These are phyloP conservation scores for Phlebiopsis gigantea DNA, from an alignment of 768 basidiomycete species.

Conservation along the genomic window DNA sequence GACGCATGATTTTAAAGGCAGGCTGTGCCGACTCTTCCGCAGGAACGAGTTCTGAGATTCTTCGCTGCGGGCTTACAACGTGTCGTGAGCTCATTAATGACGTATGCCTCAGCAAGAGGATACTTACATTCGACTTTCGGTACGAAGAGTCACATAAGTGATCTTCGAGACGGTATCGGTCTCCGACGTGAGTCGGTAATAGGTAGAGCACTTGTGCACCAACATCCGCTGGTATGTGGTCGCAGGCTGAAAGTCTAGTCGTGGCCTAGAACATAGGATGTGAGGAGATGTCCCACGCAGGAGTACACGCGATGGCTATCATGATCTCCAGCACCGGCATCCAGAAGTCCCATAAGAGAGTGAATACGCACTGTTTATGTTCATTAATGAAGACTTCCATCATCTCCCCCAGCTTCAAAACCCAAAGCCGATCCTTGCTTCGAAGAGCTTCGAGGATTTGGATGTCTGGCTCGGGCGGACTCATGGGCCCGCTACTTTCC, in stretches of 20 bases:
- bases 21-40: slow-evolving; percentile 63
- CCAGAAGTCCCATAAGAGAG: slow-evolving; percentile 12
- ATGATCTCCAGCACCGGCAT: slow-evolving; percentile 38
- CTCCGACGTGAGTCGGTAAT: slow-evolving; percentile 72
- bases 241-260: slow-evolving; percentile 61
- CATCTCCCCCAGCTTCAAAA: slow-evolving; percentile 81
- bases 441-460: slow-evolving; percentile 82
- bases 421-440: slow-evolving; percentile 85
- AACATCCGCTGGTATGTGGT: slow-evolving; percentile 84
- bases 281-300: slow-evolving; percentile 7
- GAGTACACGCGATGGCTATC: slow-evolving; percentile 47
- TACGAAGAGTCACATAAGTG: slow-evolving; percentile 50
- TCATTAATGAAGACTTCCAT: slow-evolving; percentile 80
- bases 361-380: slow-evolving; percentile 41
- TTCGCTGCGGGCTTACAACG: slow-evolving; percentile 53
- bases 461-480: slow-evolving; percentile 42
- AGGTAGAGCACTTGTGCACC: slow-evolving; percentile 80
- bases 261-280: slow-evolving; percentile 36
- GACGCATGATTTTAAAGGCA: slow-evolving; percentile 87
- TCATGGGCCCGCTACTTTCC: slow-evolving; percentile 1
- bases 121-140: slow-evolving; percentile 75
- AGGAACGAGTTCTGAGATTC: slow-evolving; percentile 75
- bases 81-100: slow-evolving; percentile 15
- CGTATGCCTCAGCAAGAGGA: background rate
- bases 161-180: slow-evolving; percentile 58